phyloP scores from a whole-genome alignment of 148 eudicot species.

The Silene uniflora region DNA sequence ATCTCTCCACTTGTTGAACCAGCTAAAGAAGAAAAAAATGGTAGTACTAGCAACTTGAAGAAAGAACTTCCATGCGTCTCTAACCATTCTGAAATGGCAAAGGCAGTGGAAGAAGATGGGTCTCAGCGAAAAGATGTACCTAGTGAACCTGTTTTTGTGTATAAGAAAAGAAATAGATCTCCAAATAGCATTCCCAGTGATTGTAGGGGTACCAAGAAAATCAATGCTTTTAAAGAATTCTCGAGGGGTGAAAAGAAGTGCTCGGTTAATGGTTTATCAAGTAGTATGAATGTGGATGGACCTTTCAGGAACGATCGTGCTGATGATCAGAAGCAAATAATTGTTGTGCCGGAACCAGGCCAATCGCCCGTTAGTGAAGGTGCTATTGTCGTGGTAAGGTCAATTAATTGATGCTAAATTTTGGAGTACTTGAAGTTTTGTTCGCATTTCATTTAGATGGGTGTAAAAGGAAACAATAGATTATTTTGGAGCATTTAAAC shows the following conservation, averaged over 20 bases:
- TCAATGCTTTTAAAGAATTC: slow-evolving; percentile 19
- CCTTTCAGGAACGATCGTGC: slow-evolving; percentile 13
- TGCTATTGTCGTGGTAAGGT: slow-evolving; percentile 28
- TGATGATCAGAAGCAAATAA: slow-evolving; percentile 23
- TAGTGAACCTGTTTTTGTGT: slow-evolving; percentile 30
- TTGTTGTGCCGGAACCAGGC: slow-evolving; percentile 12
- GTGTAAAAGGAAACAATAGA: not conserved
- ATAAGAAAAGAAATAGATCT: slow-evolving; percentile 30
- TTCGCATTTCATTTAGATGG: not conserved
- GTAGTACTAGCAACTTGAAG: not conserved
- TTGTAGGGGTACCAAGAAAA: slow-evolving; percentile 16
- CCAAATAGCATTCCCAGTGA: slow-evolving; percentile 22
- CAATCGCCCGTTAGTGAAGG: slow-evolving; percentile 14
- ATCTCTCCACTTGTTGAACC: not conserved
- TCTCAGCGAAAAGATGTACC: slow-evolving; percentile 14
- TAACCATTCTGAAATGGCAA: slow-evolving; percentile 11
- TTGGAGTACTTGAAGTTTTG: not conserved
- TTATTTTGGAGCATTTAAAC: not conserved
- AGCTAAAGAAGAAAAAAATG: slow-evolving; percentile 6
- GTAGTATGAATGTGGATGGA: slow-evolving; percentile 29
- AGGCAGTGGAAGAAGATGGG: slow-evolving; percentile 1
- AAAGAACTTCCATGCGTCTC: not conserved
- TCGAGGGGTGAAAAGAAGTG: slow-evolving; percentile 17
- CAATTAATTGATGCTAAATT: not conserved
- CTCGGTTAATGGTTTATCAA: slow-evolving; percentile 21